Conservation (phyloP, 352 stramenopile genomes). For the Peronospora tabacina region DNA sequence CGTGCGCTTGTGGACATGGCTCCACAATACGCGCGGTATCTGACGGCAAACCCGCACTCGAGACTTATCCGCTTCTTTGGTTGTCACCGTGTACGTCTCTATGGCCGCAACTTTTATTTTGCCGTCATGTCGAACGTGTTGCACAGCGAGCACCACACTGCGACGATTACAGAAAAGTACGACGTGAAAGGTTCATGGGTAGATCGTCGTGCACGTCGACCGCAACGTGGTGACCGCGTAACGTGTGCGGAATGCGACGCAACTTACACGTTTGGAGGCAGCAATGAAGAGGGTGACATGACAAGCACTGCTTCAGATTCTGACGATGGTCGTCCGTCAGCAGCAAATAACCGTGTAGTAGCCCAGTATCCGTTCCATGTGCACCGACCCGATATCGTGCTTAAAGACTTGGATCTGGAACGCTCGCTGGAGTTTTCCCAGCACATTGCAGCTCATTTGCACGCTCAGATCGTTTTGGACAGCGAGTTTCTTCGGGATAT, state of each 20-base stretch:
- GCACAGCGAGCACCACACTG: slow-evolving; percentile 46
- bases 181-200: slow-evolving; percentile 75
- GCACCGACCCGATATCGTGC: slow-evolving; percentile 57
- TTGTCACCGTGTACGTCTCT: slow-evolving; percentile 72
- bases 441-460: slow-evolving; percentile 27
- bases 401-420: slow-evolving; percentile 63
- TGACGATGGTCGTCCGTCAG: slow-evolving; percentile 5
- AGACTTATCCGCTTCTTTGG: slow-evolving; percentile 83
- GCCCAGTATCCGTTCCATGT: slow-evolving; percentile 31
- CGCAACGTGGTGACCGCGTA: slow-evolving; percentile 43
- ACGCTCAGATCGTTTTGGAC: slow-evolving; percentile 46
- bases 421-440: slow-evolving; percentile 37
- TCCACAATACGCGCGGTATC: slow-evolving; percentile 53
- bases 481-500: slow-evolving; percentile 58
- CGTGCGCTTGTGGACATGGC: slow-evolving; percentile 65
- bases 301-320: slow-evolving; percentile 10
- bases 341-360: slow-evolving; percentile 8
- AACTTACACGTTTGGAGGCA: slow-evolving; percentile 36
- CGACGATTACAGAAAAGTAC: slow-evolving; percentile 64
- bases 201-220: slow-evolving; percentile 43
- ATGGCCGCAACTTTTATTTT: slow-evolving; percentile 77
- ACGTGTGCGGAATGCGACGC: slow-evolving; percentile 65
- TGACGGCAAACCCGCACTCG: slow-evolving; percentile 49
- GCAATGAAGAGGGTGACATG: slow-evolving; percentile 24
- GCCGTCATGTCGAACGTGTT: slow-evolving; percentile 76